Percentiles rank a stretch among this genome's conserved stretches.
Conservation (phyloP, 495 filamentous ascomycete species). For the Xylaria scruposa region DNA sequence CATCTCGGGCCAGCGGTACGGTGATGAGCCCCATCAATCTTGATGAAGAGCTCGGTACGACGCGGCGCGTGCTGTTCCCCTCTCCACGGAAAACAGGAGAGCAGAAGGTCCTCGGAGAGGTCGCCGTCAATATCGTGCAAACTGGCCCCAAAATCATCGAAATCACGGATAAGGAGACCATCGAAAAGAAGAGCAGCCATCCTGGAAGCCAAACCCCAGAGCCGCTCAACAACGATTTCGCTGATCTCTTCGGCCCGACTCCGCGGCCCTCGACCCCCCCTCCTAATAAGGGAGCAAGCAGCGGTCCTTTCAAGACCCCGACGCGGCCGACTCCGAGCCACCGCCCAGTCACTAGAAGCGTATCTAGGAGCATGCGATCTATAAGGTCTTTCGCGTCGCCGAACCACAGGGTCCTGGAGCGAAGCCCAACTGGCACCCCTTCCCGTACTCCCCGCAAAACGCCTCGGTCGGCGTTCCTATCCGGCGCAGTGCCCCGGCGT, state of each 20-base stretch:
- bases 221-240: slow-evolving; percentile 54
- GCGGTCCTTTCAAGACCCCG: slow-evolving; percentile 62
- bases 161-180: slow-evolving; percentile 35
- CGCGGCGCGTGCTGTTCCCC: slow-evolving; percentile 83
- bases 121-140: slow-evolving; percentile 63
- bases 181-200: slow-evolving; percentile 50
- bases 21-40: slow-evolving; percentile 67
- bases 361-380: slow-evolving; percentile 58
- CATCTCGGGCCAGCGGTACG: slow-evolving; percentile 61
- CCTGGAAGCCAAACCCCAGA: slow-evolving; percentile 31
- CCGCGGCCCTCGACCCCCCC: slow-evolving; percentile 68
- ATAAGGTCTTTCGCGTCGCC: slow-evolving; percentile 46
- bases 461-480: slow-evolving; percentile 35
- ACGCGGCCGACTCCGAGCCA: slow-evolving; percentile 63
- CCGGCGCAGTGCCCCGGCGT: slow-evolving; percentile 34
- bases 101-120: slow-evolving; percentile 64
- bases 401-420: slow-evolving; percentile 41
- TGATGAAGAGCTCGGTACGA: slow-evolving; percentile 69
- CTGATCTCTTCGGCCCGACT: slow-evolving; percentile 63
- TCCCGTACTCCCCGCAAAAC: slow-evolving; percentile 45
- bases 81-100: slow-evolving; percentile 65
- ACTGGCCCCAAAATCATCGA: slow-evolving; percentile 42
- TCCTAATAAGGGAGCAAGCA: slow-evolving; percentile 55
- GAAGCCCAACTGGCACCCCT: slow-evolving; percentile 54
- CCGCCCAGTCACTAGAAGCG: slow-evolving; percentile 62